These are phyloP conservation scores for Pleurostoma richardsiae DNA, from an alignment of 2,329 filamentous ascomycete species.

Conservation along the genomic window DNA sequence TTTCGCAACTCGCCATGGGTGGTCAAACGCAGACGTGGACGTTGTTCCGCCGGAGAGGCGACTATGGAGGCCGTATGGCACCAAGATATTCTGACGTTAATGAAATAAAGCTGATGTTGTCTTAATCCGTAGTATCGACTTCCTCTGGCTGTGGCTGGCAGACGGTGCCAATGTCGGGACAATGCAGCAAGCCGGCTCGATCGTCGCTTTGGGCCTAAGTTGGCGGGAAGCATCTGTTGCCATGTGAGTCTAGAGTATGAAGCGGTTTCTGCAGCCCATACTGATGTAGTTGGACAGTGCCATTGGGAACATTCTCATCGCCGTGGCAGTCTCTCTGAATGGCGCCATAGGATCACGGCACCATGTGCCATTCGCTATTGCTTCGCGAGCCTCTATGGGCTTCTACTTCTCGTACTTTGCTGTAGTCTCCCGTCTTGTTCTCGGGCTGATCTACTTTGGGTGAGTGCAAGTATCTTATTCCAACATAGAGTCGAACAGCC, in stretches of 20 bases:
- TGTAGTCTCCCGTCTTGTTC: slow-evolving; percentile 34
- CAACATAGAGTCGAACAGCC: too few species aligned
- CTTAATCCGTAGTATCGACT: slow-evolving; percentile 8
- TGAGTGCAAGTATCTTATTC: background rate
- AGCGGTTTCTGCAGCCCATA: background rate
- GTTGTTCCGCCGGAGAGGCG: slow-evolving; percentile 8
- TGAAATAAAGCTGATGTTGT: background rate
- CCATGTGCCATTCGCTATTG: slow-evolving; percentile 33
- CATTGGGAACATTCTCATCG: slow-evolving; percentile 30
- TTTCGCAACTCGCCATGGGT: slow-evolving; percentile 7
- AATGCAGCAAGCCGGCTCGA: slow-evolving; percentile 16
- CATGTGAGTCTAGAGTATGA: slow-evolving; percentile 10
- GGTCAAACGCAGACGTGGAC: slow-evolving; percentile 13
- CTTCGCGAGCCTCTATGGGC: slow-evolving; percentile 36
- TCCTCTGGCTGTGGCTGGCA: slow-evolving; percentile 14
- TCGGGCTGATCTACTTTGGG: slow-evolving; percentile 35
- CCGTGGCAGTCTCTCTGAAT: slow-evolving; percentile 40
- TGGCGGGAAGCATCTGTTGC: slow-evolving; percentile 15
- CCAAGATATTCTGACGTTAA: background rate
- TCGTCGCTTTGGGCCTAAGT: slow-evolving; percentile 14
- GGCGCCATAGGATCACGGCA: slow-evolving; percentile 25
- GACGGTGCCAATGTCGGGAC: slow-evolving; percentile 16
- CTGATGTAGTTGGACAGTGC: slow-evolving; percentile 6
- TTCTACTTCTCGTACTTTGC: slow-evolving; percentile 22
- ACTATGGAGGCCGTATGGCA: slow-evolving; percentile 8